Evolutionary conservation across 768 basidiomycete genomes (phyloP).

Genomic region (Tylopilus sp.): DNA sequence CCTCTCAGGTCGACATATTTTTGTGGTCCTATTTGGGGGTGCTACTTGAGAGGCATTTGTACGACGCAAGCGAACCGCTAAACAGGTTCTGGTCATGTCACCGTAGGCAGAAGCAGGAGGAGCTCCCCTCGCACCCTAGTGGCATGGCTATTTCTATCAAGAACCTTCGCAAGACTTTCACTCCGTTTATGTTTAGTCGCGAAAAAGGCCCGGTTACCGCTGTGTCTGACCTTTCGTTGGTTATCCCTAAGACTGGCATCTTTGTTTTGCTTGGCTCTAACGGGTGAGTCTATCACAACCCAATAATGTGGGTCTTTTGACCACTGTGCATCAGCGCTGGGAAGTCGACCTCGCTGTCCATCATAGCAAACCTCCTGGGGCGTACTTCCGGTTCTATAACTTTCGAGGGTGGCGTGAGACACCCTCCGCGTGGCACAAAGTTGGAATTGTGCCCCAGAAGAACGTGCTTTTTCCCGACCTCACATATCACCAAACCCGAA

Average conservation of each 20-base stretch:
- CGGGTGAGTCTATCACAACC: slow-evolving; percentile 38
- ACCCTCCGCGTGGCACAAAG: slow-evolving; percentile 58
- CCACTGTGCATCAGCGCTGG: slow-evolving; percentile 50
- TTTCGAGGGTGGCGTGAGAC: slow-evolving; percentile 48
- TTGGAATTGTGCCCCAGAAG: slow-evolving; percentile 82
- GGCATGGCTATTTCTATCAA: slow-evolving; percentile 59
- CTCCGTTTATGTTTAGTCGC: slow-evolving; percentile 44
- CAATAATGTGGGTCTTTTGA: background rate
- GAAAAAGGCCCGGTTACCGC: slow-evolving; percentile 54
- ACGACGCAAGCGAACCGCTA: slow-evolving; percentile 50
- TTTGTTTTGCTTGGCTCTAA: slow-evolving; percentile 76
- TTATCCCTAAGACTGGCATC: slow-evolving; percentile 71
- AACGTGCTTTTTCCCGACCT: slow-evolving; percentile 80
- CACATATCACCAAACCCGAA: slow-evolving; percentile 67
- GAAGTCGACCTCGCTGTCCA: slow-evolving; percentile 69
- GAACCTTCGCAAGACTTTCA: slow-evolving; percentile 58
- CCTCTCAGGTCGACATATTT: slow-evolving; percentile 49
- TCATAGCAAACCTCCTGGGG: slow-evolving; percentile 60
- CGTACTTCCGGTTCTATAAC: slow-evolving; percentile 56
- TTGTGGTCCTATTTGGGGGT: slow-evolving; percentile 69
- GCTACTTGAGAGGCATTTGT: slow-evolving; percentile 55
- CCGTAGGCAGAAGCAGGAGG: slow-evolving; percentile 9
- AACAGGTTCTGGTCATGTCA: slow-evolving; percentile 23
- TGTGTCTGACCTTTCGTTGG: slow-evolving; percentile 60
- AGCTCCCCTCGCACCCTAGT: slow-evolving; percentile 29